phyloP scores from a whole-genome alignment of 306 rosid species.

The Sphenostylis stenocarpa region DNA sequence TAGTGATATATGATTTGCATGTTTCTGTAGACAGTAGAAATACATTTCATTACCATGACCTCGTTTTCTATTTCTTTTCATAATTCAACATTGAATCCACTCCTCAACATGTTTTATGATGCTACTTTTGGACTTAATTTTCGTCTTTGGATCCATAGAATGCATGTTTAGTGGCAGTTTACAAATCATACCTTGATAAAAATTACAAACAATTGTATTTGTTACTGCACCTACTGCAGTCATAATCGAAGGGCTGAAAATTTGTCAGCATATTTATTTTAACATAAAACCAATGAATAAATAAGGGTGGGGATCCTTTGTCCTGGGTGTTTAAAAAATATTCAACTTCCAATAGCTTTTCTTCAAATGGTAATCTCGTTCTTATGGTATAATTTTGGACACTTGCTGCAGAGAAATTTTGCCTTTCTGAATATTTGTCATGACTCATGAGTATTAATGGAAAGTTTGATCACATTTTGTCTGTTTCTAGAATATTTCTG shows the following conservation, averaged over 20 bases:
- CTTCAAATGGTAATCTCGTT: neutral
- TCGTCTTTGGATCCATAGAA: neutral
- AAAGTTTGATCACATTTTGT: neutral
- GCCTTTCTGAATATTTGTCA: neutral
- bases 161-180: neutral
- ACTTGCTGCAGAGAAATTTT: neutral
- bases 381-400: slow-evolving; percentile 1
- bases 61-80: neutral
- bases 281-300: neutral
- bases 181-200: neutral
- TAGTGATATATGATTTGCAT: slow-evolving; percentile 1
- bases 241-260: neutral
- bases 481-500: neutral
- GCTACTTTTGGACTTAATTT: neutral
- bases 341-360: neutral
- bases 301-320: neutral
- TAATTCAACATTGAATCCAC: neutral
- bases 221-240: neutral
- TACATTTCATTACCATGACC: neutral
- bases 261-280: neutral
- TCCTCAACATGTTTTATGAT: neutral
- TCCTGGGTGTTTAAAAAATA: neutral
- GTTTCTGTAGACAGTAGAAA: neutral
- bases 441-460: neutral
- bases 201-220: neutral